A percentile compares a stretch with the other conserved stretches of the same genome.
phyloP scores from a whole-genome alignment of 73 alveolate genomes.

The Uronychia binucleata region DNA sequence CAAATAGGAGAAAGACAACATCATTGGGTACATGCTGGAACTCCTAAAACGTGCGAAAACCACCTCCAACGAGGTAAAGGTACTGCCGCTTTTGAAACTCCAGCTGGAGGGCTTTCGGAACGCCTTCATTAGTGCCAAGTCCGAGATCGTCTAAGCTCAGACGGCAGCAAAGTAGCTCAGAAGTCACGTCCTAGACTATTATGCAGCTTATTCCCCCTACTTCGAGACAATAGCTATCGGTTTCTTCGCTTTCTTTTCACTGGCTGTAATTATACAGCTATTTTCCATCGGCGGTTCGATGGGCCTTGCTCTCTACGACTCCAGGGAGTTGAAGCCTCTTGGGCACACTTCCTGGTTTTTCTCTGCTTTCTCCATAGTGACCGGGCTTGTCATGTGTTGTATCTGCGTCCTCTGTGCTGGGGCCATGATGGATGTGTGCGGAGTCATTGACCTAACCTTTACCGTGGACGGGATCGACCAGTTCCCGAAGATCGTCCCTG shows the following conservation, averaged over 20 bases:
- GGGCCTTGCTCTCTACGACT: background rate
- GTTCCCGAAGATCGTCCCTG: background rate
- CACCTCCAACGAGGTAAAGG: background rate
- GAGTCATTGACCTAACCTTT: background rate
- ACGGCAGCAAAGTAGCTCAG: background rate
- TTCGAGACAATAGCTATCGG: background rate
- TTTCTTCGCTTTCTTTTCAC: background rate
- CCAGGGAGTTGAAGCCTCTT: background rate
- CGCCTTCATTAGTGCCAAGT: background rate
- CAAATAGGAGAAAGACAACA: background rate
- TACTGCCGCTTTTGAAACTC: background rate
- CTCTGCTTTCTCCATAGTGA: background rate
- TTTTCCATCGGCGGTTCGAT: background rate
- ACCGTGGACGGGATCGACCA: background rate
- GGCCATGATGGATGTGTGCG: background rate
- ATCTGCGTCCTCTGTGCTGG: background rate
- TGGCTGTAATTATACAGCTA: background rate
- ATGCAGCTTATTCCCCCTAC: background rate
- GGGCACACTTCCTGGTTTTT: background rate
- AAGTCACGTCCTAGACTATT: background rate
- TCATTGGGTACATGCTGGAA: background rate
- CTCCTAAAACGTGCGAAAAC: background rate
- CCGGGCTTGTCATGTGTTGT: background rate
- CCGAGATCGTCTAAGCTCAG: background rate
- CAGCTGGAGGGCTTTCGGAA: background rate